Percentiles rank a stretch among this genome's conserved stretches.
These are phyloP conservation scores for Rubia balearica DNA, from an alignment of 305 asterid genomes.

Conservation along the genomic window DNA sequence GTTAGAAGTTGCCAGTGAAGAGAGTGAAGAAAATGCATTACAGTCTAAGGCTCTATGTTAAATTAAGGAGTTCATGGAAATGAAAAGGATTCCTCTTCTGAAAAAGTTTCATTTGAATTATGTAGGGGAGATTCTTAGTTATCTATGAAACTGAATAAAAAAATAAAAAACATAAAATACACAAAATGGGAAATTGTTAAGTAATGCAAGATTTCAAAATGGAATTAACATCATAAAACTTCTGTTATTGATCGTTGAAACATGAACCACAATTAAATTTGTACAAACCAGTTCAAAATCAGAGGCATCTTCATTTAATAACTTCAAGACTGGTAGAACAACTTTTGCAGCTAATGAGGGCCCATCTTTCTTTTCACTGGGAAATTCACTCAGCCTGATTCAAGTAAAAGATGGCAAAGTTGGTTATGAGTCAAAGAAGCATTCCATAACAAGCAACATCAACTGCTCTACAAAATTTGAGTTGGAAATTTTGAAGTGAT, in stretches of 20 bases:
- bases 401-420: conserved; percentile 15
- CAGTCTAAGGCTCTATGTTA: too few species aligned
- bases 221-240: conserved; percentile 1
- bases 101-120: too few species aligned
- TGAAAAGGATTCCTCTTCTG: too few species aligned
- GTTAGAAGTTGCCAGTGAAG: too few species aligned
- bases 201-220: too few species aligned
- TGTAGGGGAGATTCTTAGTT: too few species aligned
- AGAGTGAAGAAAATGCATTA: too few species aligned
- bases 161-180: too few species aligned
- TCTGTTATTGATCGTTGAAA: background rate
- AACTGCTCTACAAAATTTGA: background rate
- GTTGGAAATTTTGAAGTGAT: background rate
- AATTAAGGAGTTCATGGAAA: too few species aligned
- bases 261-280: conserved; percentile 12
- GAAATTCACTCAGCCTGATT: conserved; percentile 58
- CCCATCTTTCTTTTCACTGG: conserved; percentile 71
- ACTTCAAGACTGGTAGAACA: conserved; percentile 50
- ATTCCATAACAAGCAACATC: conserved; percentile 7
- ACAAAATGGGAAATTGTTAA: too few species aligned
- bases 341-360: conserved; percentile 52
- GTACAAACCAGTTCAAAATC: conserved; percentile 58
- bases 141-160: too few species aligned
- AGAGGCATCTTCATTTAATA: conserved; percentile 53
- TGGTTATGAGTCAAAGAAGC: background rate